phyloP scores from a whole-genome alignment of 2,329 filamentous ascomycete genomes.

The Colletotrichum lindemuthianum region DNA sequence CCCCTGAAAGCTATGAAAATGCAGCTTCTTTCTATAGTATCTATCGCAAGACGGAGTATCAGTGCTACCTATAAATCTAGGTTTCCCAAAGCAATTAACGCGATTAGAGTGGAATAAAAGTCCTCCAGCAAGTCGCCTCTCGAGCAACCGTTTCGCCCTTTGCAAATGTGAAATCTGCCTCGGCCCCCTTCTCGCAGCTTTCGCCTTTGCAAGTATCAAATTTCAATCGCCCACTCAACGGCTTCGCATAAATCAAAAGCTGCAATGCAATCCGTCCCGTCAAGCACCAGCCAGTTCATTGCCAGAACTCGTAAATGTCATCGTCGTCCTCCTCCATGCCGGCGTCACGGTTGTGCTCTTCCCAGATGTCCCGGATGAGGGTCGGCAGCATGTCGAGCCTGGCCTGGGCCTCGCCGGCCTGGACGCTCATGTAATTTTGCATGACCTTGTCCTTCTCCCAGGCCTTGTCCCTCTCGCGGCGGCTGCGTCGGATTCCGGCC shows the following conservation, averaged over 20 bases:
- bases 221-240: no score
- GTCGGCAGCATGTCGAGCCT: constrained; percentile 22
- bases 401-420: constrained; percentile 30
- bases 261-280: no score
- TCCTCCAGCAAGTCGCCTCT: no score
- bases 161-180: no score
- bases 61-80: not conserved
- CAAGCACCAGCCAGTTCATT: not conserved
- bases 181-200: no score
- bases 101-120: no score
- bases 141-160: no score
- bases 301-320: not conserved
- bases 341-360: constrained; percentile 15
- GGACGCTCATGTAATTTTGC: constrained; percentile 29
- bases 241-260: no score
- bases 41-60: not conserved
- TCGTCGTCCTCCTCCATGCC: constrained; percentile 32
- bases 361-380: constrained; percentile 25
- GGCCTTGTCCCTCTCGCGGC: constrained; percentile 22
- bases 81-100: not conserved
- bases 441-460: constrained; percentile 39
- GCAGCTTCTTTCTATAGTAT: not conserved
- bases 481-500: constrained; percentile 15
- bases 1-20: constrained; percentile 26
- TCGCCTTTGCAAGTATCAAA: no score